A percentile compares a stretch with the other conserved stretches of the same genome.
Conservation (phyloP, 495 filamentous ascomycete species). For the Hapsidospora chrysogenum region DNA sequence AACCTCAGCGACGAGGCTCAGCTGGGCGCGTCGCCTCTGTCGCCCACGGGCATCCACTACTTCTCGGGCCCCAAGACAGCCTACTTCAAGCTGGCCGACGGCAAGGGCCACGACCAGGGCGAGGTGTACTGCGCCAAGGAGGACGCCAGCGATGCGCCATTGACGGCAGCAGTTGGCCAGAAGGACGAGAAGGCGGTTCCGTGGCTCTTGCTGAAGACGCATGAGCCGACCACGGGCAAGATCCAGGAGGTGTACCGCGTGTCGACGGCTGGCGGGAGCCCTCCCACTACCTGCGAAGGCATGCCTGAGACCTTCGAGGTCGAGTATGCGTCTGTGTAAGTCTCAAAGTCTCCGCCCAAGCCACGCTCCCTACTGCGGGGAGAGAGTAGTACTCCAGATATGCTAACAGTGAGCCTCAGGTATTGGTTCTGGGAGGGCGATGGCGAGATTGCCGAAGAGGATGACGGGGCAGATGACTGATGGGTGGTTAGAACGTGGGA, state of each 20-base stretch:
- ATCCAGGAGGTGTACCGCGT: constrained; percentile 73
- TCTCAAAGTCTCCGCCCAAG: constrained; percentile 7
- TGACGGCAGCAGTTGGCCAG: constrained; percentile 32
- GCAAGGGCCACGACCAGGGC: constrained; percentile 32
- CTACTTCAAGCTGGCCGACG: constrained; percentile 56
- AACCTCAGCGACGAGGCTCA: constrained; percentile 18
- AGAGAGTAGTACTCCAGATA: no score
- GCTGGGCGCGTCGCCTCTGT: constrained; percentile 36
- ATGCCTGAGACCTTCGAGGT: constrained; percentile 45
- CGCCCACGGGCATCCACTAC: constrained; percentile 59
- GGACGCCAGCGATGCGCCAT: constrained; percentile 37
- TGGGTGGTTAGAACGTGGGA: no score
- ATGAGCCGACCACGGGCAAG: constrained; percentile 34
- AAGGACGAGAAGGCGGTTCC: constrained; percentile 42
- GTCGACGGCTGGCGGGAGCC: constrained; percentile 65
- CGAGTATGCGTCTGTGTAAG: constrained; percentile 72
- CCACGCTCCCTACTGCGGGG: not conserved
- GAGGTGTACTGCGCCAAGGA: constrained; percentile 46
- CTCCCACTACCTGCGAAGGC: constrained; percentile 59
- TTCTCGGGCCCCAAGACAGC: constrained; percentile 55
- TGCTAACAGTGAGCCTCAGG: constrained; percentile 1
- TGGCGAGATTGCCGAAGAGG: not conserved
- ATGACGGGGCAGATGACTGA: not conserved
- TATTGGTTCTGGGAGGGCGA: constrained; percentile 5
- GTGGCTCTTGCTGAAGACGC: constrained; percentile 48